These are phyloP conservation scores for Vanrija sp. DNA, from an alignment of 1,284 basidiomycete genomes.

Conservation along the genomic window DNA sequence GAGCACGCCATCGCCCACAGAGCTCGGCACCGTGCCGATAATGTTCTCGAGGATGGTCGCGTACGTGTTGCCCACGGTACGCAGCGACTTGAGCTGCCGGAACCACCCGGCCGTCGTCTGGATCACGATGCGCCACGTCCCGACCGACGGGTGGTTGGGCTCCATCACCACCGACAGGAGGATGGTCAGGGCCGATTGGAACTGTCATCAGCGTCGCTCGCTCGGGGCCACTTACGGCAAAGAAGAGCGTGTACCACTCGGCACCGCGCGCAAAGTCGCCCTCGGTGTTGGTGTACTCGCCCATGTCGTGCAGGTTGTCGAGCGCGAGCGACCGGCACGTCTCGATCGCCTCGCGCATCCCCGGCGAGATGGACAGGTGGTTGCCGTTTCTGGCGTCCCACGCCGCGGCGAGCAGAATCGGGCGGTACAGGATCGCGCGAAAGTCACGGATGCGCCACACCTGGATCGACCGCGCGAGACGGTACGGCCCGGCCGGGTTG, in stretches of 20 bases:
- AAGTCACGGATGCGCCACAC: conserved; percentile 22
- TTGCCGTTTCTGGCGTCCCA: conserved; percentile 14
- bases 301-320: conserved; percentile 19
- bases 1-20: conserved; percentile 14
- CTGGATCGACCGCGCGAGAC: conserved; percentile 10
- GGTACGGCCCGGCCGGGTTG: neutral
- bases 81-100: conserved; percentile 9
- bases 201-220: neutral
- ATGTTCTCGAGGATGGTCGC: neutral
- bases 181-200: conserved; percentile 18
- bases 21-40: conserved; percentile 7
- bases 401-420: conserved; percentile 25
- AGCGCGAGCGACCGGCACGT: conserved; percentile 17
- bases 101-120: conserved; percentile 13
- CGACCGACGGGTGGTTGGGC: conserved; percentile 4
- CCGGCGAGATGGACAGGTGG: neutral
- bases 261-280: conserved; percentile 2
- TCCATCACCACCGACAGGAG: conserved; percentile 21
- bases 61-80: conserved; percentile 1
- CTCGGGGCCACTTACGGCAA: neutral
- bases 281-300: conserved; percentile 4
- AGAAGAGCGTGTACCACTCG: conserved; percentile 24
- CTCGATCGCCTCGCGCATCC: conserved; percentile 16
- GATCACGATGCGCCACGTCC: conserved; percentile 6
- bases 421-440: conserved; percentile 24